A percentile compares a stretch with the other conserved stretches of the same genome.
Evolutionary conservation across 257 asterid species (phyloP).

Genomic region (Galeopsis tetrahit): DNA sequence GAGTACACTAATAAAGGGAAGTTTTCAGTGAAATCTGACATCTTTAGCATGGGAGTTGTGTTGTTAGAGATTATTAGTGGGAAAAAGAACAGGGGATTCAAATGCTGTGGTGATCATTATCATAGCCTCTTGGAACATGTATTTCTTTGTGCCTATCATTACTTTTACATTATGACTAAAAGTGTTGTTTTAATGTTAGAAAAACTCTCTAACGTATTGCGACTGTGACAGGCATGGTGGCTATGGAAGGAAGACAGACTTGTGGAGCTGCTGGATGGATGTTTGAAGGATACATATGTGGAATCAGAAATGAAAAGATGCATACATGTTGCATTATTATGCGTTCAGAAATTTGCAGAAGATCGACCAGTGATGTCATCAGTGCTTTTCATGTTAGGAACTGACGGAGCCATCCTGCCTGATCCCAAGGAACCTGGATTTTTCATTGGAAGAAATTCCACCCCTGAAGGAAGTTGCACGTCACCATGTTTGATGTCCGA

Average conservation of each 20-base stretch:
- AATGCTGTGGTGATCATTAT: slow-evolving; percentile 26
- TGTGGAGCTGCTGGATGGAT: slow-evolving; percentile 42
- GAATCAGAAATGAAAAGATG: slow-evolving; percentile 52
- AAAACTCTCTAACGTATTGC: not conserved
- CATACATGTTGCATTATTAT: slow-evolving; percentile 47
- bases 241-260: slow-evolving; percentile 38
- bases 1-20: slow-evolving; percentile 32
- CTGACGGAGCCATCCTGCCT: slow-evolving; percentile 39
- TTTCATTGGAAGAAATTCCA: not conserved
- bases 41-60: slow-evolving; percentile 50
- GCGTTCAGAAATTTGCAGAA: slow-evolving; percentile 41
- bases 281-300: slow-evolving; percentile 22
- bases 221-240: slow-evolving; percentile 45
- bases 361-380: slow-evolving; percentile 50
- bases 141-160: not conserved
- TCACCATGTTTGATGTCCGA: not conserved
- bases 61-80: slow-evolving; percentile 48
- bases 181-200: not conserved
- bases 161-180: not conserved
- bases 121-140: slow-evolving; percentile 48
- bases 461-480: not conserved
- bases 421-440: slow-evolving; percentile 53
- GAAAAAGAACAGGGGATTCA: slow-evolving; percentile 41
- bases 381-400: slow-evolving; percentile 44
- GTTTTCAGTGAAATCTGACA: slow-evolving; percentile 46